phyloP scores from a whole-genome alignment of 306 rosid genomes.

The Vigna radiata region DNA sequence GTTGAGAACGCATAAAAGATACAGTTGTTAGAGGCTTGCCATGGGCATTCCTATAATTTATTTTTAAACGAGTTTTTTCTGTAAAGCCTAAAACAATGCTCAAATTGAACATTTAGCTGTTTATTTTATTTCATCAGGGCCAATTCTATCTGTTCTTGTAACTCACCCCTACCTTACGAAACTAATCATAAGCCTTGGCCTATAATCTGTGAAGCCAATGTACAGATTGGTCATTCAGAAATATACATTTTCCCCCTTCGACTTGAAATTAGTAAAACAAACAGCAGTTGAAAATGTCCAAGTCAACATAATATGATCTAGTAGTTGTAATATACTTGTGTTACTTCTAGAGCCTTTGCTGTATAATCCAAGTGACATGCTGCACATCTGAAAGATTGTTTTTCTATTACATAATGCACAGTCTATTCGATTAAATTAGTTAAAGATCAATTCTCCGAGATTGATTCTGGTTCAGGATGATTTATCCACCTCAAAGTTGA shows the following conservation, averaged over 20 bases:
- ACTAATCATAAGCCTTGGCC: not conserved
- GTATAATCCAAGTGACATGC: conserved; percentile 12
- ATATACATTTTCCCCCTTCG: not conserved
- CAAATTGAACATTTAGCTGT: not conserved
- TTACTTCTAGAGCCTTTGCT: conserved; percentile 20
- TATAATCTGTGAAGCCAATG: not conserved
- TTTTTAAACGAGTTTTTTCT: not conserved
- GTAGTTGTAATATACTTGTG: not conserved
- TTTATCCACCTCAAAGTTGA: conserved; percentile 14
- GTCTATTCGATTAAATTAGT: not conserved
- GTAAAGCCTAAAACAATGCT: conserved; percentile 24
- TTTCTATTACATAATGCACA: not conserved
- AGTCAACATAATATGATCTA: not conserved
- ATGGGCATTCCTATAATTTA: not conserved
- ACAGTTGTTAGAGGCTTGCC: not conserved
- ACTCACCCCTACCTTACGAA: not conserved
- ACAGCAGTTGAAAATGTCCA: not conserved
- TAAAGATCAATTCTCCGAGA: not conserved
- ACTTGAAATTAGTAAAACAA: conserved; percentile 14
- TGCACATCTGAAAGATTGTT: conserved; percentile 13
- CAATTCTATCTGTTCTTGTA: not conserved
- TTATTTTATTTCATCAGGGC: not conserved
- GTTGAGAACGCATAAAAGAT: conserved; percentile 2
- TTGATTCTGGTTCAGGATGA: conserved; percentile 5
- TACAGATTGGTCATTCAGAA: not conserved